Evolutionary conservation across 2,329 filamentous ascomycete genomes (phyloP).

Genomic region (Pezicula carpinea): DNA sequence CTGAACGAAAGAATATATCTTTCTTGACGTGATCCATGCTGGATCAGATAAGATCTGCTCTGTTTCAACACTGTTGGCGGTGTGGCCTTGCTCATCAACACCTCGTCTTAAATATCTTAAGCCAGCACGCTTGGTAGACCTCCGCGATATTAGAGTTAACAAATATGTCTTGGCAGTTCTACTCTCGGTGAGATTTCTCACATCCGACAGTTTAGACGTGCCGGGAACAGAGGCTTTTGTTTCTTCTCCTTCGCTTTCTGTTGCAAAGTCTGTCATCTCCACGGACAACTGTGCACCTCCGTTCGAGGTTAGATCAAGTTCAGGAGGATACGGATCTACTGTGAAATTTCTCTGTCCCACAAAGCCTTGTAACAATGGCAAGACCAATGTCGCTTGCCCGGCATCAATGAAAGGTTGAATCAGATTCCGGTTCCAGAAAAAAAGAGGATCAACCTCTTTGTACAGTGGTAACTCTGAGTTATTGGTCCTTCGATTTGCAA

Average conservation of each 20-base stretch:
- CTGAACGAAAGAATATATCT: conserved; percentile 80
- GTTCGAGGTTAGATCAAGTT: conserved; percentile 44
- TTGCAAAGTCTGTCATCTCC: conserved; percentile 34
- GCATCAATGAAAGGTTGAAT: conserved; percentile 67
- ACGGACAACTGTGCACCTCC: conserved; percentile 36
- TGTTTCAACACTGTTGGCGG: conserved; percentile 89
- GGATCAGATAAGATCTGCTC: conserved; percentile 83
- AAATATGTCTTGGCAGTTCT: conserved; percentile 35
- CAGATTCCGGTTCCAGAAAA: conserved; percentile 88
- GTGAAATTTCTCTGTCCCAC: conserved; percentile 81
- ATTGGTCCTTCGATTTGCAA: conserved; percentile 38
- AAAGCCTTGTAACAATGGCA: conserved; percentile 92
- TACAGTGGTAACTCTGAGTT: conserved; percentile 57
- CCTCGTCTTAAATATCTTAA: conserved; percentile 86
- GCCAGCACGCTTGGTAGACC: conserved; percentile 81
- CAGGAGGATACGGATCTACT: conserved; percentile 54
- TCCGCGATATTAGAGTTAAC: conserved; percentile 86
- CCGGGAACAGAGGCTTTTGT: conserved; percentile 6
- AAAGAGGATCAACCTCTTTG: conserved; percentile 68
- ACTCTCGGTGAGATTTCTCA: conserved; percentile 7
- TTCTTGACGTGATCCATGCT: conserved; percentile 56
- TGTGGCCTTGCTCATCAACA: conserved; percentile 81
- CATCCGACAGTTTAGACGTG: conserved; percentile 17
- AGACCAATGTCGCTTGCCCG: conserved; percentile 64
- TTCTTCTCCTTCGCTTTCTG: conserved; percentile 10